phyloP scores from a whole-genome alignment of 202 grass and related monocot species.

The Musa balbisiana region DNA sequence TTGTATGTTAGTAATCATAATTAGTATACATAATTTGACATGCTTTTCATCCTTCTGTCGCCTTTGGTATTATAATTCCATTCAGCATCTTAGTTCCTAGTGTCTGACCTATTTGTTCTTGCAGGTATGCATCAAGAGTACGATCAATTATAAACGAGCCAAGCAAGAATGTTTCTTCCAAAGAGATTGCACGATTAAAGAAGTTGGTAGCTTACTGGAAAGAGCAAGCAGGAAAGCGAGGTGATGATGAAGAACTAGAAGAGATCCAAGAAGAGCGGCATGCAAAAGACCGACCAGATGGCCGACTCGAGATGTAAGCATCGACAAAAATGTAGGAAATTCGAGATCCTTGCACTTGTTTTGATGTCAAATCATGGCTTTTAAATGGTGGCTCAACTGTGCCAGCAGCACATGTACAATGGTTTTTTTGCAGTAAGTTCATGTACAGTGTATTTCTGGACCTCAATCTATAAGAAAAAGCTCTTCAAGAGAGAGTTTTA shows the following conservation, averaged over 20 bases:
- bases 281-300: conserved; percentile 30
- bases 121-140: conserved; percentile 96
- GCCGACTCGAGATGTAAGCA: background rate
- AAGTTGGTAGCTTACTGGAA: conserved; percentile 91
- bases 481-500: too few species aligned
- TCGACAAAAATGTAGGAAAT: background rate
- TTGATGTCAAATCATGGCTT: too few species aligned
- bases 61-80: background rate
- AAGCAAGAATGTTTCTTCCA: conserved; percentile 76
- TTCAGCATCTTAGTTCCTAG: background rate
- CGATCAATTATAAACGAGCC: conserved; percentile 88
- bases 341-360: too few species aligned
- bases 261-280: conserved; percentile 76
- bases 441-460: too few species aligned
- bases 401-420: too few species aligned
- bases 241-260: conserved; percentile 66
- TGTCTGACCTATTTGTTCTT: background rate
- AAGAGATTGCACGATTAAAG: conserved; percentile 76
- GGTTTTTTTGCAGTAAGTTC: too few species aligned
- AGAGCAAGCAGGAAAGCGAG: conserved; percentile 87
- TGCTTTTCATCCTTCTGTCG: too few species aligned
- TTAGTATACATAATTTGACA: too few species aligned
- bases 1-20: too few species aligned
- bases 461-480: too few species aligned
- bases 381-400: too few species aligned